Evolutionary conservation across 2,329 filamentous ascomycete genomes (phyloP).

Genomic region (Hymenoscyphus linearis): DNA sequence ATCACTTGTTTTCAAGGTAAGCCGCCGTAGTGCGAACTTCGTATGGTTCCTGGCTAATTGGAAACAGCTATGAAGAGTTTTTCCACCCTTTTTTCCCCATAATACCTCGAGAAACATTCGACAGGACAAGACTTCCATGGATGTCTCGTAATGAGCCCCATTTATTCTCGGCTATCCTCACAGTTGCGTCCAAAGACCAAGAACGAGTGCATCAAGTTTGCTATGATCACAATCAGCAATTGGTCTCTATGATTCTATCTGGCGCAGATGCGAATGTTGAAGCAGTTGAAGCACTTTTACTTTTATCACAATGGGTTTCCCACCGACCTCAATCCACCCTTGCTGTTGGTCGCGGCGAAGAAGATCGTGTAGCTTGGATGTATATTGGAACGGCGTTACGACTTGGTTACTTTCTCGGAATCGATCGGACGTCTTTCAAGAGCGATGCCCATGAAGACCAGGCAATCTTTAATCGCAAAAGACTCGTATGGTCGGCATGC

Average conservation of each 20-base stretch:
- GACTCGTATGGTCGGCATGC: slow-evolving; percentile 64
- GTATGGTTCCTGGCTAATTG: background rate
- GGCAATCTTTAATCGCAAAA: slow-evolving; percentile 54
- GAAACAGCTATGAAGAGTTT: slow-evolving; percentile 25
- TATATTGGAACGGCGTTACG: slow-evolving; percentile 66
- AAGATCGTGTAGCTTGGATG: slow-evolving; percentile 74
- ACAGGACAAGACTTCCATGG: slow-evolving; percentile 48
- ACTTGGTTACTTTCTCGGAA: slow-evolving; percentile 63
- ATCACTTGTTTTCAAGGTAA: slow-evolving; percentile 26
- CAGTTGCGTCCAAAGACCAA: slow-evolving; percentile 67
- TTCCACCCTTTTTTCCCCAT: slow-evolving; percentile 69
- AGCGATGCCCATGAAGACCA: slow-evolving; percentile 55
- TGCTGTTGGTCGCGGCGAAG: slow-evolving; percentile 61
- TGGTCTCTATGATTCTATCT: slow-evolving; percentile 62
- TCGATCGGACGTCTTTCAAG: slow-evolving; percentile 64
- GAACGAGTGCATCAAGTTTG: slow-evolving; percentile 60
- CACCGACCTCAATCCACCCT: slow-evolving; percentile 28
- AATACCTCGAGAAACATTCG: slow-evolving; percentile 46
- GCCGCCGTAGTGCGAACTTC: background rate
- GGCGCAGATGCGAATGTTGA: slow-evolving; percentile 64
- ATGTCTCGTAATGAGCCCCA: slow-evolving; percentile 56
- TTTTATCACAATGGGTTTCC: slow-evolving; percentile 64
- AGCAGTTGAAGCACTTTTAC: slow-evolving; percentile 62
- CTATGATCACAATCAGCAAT: slow-evolving; percentile 63
- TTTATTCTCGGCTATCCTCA: slow-evolving; percentile 63